Evolutionary conservation across 2,329 filamentous ascomycete genomes (phyloP), one percentile per base, ranked within the genome.

Genomic region (Colletotrichum liaoningense): DNA sequence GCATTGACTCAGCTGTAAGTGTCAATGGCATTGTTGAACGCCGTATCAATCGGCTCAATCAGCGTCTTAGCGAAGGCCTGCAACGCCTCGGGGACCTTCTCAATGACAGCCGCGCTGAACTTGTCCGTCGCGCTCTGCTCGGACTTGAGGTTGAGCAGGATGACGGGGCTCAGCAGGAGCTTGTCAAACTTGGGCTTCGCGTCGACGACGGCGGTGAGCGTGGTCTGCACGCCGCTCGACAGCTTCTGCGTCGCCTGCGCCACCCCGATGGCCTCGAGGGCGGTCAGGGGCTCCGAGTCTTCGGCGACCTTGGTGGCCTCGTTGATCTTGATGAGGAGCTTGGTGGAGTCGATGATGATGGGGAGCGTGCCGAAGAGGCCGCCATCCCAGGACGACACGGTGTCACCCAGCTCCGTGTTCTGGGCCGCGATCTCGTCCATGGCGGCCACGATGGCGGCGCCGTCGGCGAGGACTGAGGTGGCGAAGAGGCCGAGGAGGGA

Each of bases 141-240:
- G 7, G 81, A 72, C 68, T 83, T 76, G 30, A 89, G 76, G 71
- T 83, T 84, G 19, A 85, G 56, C 52, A 86, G 77, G 46, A 88
- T 85, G 46, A 86, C 76, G 0, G 86, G 84, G 59, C 79, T 81
- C 46, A 88, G 75, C 1, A 85, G 65, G 6, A 86, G 77, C 52
- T 79, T 78, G 75, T 87, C 83, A 70, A 88, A 88, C 74, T 85
- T 84, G 24, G 78, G 80, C 78, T 86, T 86, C 33, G 81, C 77
- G 12, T 70, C 76, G 71, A 86, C 79, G 26, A 87, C 77, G n/a
- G 79, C 79, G 8, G 77, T 75, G 35, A 87, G 79, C 4, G 84
- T 83, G 38, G 75, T 66, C 75, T 85, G 81, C 73, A 87, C 84
- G n/a, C 78, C 77, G 12, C 58, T 67, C 57, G 81, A 79, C 30